Evolutionary conservation across 345 rosid genomes (phyloP), one percentile per base, ranked within the genome.

Genomic region (Hibiscus tridactylites): DNA sequence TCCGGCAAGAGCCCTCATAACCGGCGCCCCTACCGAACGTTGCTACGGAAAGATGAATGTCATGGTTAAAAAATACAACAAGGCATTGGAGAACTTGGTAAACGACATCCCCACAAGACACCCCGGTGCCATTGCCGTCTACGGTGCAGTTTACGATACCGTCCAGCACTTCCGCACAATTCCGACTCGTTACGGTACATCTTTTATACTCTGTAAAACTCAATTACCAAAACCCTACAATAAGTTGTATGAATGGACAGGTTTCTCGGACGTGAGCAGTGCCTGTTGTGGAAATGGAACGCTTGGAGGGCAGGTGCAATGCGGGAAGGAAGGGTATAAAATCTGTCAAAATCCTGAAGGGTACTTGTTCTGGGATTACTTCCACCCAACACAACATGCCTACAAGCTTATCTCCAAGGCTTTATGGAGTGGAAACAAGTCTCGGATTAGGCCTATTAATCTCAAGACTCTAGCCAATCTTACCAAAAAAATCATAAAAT

Each of bases 301-400:
- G 19, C 76, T 85, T 0, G 75, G 84, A 64, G 91, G 92, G 66
- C 16, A 76, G 73, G 3, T 76, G 28, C 90, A 86, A 47, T 83
- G 96, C 70, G 92, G 96, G 65, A 81, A 33, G 65, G 79, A 85
- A 59, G 88, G 89, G 0, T 90, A 84, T 76, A 81, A 79, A 75
- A 68, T 80, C 37, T 90, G 91, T 74, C 42, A 42, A 17, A 82
- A 86, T 47, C 83, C 85, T 9, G 65, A 79, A 0, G 59, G 44
- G 66, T 85, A 69, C 66, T 13, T 90, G 73, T 90, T 86, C 63
- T 81, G 90, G 92, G 96, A 90, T 71, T 86, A 80, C 64, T 88
- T 84, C 70, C 92, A 86, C 79, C 92, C 91, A 0, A 77, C 87
- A 1, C 87, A 88, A 57, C 85, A 75, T 7, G 49, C 90, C 64